Evolutionary conservation across 2,329 filamentous ascomycete species (phyloP).

Genomic region (Hortaea sp.): DNA sequence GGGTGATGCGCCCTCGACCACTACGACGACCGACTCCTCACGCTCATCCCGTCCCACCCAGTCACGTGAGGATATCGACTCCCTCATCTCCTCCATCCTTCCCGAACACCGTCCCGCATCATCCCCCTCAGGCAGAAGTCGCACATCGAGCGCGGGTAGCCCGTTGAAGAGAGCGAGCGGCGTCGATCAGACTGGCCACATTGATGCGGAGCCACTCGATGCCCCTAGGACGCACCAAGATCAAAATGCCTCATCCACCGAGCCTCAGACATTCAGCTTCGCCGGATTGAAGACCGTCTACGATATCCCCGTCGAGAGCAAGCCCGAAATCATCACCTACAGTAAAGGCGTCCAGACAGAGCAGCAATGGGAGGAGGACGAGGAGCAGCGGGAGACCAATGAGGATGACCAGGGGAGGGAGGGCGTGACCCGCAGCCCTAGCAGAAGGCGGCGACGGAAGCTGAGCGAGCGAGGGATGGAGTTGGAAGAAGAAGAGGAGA

Average conservation of each 20-base stretch:
- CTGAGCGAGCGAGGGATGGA: constrained; percentile 70
- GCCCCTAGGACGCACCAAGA: not conserved
- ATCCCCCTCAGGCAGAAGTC: constrained; percentile 11
- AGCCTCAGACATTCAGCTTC: constrained; percentile 63
- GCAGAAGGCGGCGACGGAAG: constrained; percentile 54
- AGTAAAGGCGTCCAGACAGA: constrained; percentile 93
- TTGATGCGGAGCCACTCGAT: not conserved
- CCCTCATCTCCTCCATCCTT: constrained; percentile 73
- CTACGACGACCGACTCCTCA: constrained; percentile 51
- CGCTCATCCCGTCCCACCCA: constrained; percentile 47
- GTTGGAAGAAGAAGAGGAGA: constrained; percentile 63
- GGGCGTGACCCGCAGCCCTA: constrained; percentile 38
- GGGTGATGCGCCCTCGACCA: constrained; percentile 55
- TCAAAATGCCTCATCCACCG: constrained; percentile 27
- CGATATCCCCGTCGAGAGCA: constrained; percentile 60
- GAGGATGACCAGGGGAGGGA: constrained; percentile 28
- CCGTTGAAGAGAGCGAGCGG: constrained; percentile 17
- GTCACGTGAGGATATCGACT: constrained; percentile 69
- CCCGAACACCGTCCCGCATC: constrained; percentile 43
- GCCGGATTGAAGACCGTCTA: constrained; percentile 66
- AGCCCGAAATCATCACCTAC: constrained; percentile 79
- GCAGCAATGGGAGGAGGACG: constrained; percentile 56
- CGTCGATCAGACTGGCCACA: constrained; percentile 12
- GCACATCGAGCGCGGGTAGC: constrained; percentile 18
- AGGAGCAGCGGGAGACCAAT: constrained; percentile 28